Evolutionary conservation across 768 basidiomycete species (phyloP).

Genomic region (Sarcodon sp.): DNA sequence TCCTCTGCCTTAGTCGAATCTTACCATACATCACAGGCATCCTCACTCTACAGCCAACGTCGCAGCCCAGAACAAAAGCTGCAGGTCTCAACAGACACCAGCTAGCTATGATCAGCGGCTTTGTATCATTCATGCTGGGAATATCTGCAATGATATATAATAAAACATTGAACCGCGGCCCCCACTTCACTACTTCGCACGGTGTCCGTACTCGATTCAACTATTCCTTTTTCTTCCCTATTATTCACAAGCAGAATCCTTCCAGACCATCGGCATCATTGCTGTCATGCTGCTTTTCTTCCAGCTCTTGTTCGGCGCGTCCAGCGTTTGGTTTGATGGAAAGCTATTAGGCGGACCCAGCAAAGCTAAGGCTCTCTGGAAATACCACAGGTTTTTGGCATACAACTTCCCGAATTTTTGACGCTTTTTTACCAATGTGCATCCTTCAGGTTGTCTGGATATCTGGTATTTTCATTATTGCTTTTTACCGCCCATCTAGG

Average conservation of each 20-base stretch:
- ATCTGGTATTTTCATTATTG: constrained; percentile 47
- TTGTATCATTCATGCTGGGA: constrained; percentile 48
- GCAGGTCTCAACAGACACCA: constrained; percentile 65
- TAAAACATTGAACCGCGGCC: constrained; percentile 34
- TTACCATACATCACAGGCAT: constrained; percentile 32
- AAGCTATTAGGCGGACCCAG: constrained; percentile 55
- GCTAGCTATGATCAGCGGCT: constrained; percentile 39
- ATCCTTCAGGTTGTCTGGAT: constrained; percentile 50
- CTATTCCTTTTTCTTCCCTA: background rate
- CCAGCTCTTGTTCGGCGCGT: constrained; percentile 53
- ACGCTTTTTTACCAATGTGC: background rate
- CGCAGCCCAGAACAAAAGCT: constrained; percentile 48
- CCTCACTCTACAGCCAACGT: constrained; percentile 64
- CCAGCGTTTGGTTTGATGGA: constrained; percentile 70
- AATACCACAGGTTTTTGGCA: constrained; percentile 56
- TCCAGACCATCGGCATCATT: constrained; percentile 51
- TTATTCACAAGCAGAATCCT: background rate
- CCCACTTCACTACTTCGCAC: constrained; percentile 69
- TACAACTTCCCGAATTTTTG: background rate
- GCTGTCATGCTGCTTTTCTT: constrained; percentile 46
- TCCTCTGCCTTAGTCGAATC: background rate
- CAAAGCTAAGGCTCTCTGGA: constrained; percentile 69
- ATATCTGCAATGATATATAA: constrained; percentile 48
- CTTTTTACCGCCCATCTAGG: constrained; percentile 56
- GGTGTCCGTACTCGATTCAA: constrained; percentile 29